Base-by-base conservation (phyloP, 768 basidiomycete genomes). In the Podaxis rugospora region DNA sequence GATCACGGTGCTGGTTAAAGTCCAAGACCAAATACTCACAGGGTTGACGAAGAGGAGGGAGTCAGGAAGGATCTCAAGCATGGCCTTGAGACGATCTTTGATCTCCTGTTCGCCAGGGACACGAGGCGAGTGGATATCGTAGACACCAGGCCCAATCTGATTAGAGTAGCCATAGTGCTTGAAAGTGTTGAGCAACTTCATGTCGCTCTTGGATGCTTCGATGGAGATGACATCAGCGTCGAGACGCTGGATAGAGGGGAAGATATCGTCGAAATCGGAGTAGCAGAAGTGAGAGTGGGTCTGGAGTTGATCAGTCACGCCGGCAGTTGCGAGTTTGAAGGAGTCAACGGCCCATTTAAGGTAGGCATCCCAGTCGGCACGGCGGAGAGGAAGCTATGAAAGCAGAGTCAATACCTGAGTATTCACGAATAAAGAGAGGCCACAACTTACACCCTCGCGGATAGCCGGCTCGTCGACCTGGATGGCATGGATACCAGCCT, bases 401-500 rank as follows among this genome's bases (percentile, higher is more conserved):
- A 40, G 5, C 49, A 39, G 62, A 52, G 57, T 67, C 25, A 68
- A 63, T 42, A 59, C 56, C 52, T 66, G 55, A 44, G 47, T 32
- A 49, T 25, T 36, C 37, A 18, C 21, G 37, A 53, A 23, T 28
- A 56, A 40, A 23, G 14, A 25, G 16, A 21, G 25, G 28, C 28
- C 28, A 32, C 28, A 46, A 82, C 88, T 70, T 78, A 90, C 88
- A 76, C 97, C 97, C 80, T 99, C 97, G 80, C 97, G 95, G 69
- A 99, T 97, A 62, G 97, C 97, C 60, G 97, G 97, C 80, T 99
- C 97, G 67, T 99, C 97, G 70, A 99, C 97, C 80, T 99, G 97
- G 72, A 99, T 96, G 70, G 96, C 97, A 67, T 88, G 86, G 75
- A 99, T 98, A 63, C 93, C 93, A 64, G 93, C 97, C 74, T 89